These are phyloP conservation scores for Phoenix roebelenii DNA, from an alignment of 176 grass and related monocot genomes.

Conservation along the genomic window DNA sequence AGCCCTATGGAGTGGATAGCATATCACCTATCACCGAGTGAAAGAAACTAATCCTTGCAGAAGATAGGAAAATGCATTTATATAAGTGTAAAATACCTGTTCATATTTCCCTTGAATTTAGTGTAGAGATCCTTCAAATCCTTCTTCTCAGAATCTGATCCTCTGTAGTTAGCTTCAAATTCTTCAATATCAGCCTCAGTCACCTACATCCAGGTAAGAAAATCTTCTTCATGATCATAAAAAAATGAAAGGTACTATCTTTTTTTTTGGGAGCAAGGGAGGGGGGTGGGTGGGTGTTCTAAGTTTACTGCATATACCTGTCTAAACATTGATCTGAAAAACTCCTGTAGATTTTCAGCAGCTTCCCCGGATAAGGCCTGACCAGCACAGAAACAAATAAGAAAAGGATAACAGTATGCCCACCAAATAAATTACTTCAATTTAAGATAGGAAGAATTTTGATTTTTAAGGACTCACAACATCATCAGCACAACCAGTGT, in stretches of 20 bases:
- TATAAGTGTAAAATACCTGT: neutral
- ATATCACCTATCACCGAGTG: too few relatives aligned
- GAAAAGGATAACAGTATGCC: neutral
- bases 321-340: slow-evolving; percentile 4
- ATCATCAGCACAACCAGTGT: slow-evolving; percentile 7
- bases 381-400: neutral
- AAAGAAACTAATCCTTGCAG: neutral
- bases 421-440: too few relatives aligned
- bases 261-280: too few relatives aligned
- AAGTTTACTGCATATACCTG: neutral
- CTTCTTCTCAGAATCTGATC: slow-evolving; percentile 87
- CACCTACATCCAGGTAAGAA: slow-evolving; percentile 31
- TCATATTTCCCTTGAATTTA: slow-evolving; percentile 1
- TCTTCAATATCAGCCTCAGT: slow-evolving; percentile 95
- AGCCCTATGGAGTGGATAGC: too few relatives aligned
- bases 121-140: slow-evolving; percentile 71
- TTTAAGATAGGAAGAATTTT: neutral
- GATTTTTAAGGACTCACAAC: neutral
- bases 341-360: neutral
- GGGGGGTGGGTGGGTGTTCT: too few relatives aligned
- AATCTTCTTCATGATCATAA: neutral
- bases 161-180: slow-evolving; percentile 91
- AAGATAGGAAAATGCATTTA: neutral
- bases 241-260: neutral
- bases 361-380: slow-evolving; percentile 1